These are phyloP conservation scores for Quercus lobata DNA, from an alignment of 331 rosid genomes.

Conservation along the genomic window DNA sequence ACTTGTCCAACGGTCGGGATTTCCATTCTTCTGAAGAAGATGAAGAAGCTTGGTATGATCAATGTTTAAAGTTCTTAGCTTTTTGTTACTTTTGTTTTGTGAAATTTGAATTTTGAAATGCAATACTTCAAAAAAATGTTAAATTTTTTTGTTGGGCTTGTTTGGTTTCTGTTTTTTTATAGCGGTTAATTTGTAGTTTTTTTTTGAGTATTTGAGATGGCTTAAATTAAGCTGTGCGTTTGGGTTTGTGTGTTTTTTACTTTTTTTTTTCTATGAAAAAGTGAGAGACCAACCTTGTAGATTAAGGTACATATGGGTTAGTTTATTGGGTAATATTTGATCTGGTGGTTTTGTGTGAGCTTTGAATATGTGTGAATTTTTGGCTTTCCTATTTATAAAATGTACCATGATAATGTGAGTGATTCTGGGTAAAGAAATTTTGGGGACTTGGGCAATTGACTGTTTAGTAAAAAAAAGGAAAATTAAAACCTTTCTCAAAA, in stretches of 20 bases:
- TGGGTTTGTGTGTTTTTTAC: slow-evolving; percentile 11
- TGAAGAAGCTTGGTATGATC: slow-evolving; percentile 68
- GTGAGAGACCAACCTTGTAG: background rate
- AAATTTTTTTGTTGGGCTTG: background rate
- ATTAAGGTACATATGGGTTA: too few relatives aligned
- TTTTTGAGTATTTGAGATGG: slow-evolving; percentile 5
- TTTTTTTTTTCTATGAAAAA: background rate
- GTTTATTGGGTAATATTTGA: background rate
- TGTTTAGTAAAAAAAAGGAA: background rate
- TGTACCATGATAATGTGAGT: background rate
- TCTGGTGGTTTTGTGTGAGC: background rate
- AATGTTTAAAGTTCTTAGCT: slow-evolving; percentile 10
- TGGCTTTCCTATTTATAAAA: background rate
- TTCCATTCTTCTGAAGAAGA: slow-evolving; percentile 46
- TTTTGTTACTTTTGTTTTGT: background rate
- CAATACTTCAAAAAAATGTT: slow-evolving; percentile 14
- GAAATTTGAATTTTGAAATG: slow-evolving; percentile 18
- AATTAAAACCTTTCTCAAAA: too few relatives aligned
- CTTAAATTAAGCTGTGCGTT: background rate
- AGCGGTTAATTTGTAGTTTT: slow-evolving; percentile 5
- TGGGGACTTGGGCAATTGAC: background rate
- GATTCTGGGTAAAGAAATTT: background rate
- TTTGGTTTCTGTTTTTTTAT: background rate
- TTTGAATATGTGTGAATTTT: background rate
- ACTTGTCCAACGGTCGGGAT: slow-evolving; percentile 20